These are phyloP conservation scores for Gonapodya prolifera DNA, from an alignment of 192 early-diverging fungal species.

Conservation along the genomic window DNA sequence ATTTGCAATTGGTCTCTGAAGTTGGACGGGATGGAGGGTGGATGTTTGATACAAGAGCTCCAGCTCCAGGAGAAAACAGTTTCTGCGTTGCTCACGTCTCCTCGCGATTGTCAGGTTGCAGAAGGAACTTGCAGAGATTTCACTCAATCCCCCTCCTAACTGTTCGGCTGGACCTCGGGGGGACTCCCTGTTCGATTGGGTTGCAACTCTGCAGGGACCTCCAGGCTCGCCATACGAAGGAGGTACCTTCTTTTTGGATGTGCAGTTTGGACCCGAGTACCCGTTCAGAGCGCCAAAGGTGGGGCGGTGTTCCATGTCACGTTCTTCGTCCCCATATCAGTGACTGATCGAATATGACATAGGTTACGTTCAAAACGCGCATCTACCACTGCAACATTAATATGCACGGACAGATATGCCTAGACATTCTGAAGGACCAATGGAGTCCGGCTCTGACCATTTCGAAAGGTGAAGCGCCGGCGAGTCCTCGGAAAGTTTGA, in stretches of 20 bases:
- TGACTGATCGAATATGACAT: neutral
- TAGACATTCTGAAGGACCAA: conserved; percentile 94
- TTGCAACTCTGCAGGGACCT: conserved; percentile 85
- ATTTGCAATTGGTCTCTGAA: too few relatives aligned
- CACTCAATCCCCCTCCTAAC: conserved; percentile 85
- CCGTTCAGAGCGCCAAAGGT: conserved; percentile 95
- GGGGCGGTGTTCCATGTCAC: neutral
- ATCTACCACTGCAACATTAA: conserved; percentile 99
- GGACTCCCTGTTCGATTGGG: conserved; percentile 94
- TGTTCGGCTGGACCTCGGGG: conserved; percentile 94
- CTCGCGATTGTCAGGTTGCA: conserved; percentile 53
- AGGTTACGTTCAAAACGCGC: conserved; percentile 79
- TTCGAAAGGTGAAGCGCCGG: conserved; percentile 42
- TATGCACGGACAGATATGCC: conserved; percentile 76
- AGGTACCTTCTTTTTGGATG: conserved; percentile 89
- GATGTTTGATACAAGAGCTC: too few relatives aligned
- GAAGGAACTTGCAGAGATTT: conserved; percentile 95
- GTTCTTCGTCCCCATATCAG: neutral
- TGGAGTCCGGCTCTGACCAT: conserved; percentile 94
- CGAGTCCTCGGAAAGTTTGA: too few relatives aligned
- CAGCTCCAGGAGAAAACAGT: too few relatives aligned
- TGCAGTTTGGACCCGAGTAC: conserved; percentile 84
- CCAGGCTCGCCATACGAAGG: conserved; percentile 75
- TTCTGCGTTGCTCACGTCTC: neutral
- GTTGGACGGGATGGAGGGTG: too few relatives aligned